Evolutionary conservation across 257 asterid genomes (phyloP), one percentile per base, ranked within the genome.

Genomic region (Solanum clarkiae): DNA sequence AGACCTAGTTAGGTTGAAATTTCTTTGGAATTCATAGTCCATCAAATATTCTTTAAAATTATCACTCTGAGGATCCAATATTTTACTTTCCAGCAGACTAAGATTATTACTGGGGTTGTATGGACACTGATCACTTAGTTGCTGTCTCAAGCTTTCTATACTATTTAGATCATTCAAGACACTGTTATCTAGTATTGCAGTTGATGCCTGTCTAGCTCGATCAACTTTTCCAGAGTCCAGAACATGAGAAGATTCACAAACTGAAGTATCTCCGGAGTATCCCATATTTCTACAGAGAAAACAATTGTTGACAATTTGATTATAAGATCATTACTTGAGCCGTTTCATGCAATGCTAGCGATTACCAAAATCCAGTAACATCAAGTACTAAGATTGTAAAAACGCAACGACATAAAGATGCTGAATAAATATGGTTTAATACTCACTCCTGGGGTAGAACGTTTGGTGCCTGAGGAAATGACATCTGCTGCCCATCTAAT

Each of bases 1-100:
- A 56, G 94, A 89, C 85, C 94, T 88, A n/a, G 89, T 91, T 47
- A 90, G 91, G 56, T 91, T 93, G 75, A 91, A 93, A 84, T 89
- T 94, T n/a, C 87, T 90, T 22, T 86, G 91, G n/a, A 90, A 75
- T 85, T 86, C 93, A 89, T 90, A 92, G 80, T 89, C 93, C 86
- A 90, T 86, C 87, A 85, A 54, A 81, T 86, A 86, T 16, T 86
- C 92, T 80, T 88, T 93, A 65, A 92, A 91, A 85, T 81, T 89
- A 18, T 92, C 97, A 87, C 88, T 87, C 6, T 82, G 88, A 42
- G 91, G 88, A 32, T 90, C 95, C 88, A 90, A 53, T 54, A 65
- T 84, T 54, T 68, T 88, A 80, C 91, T 60, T 75, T 92, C 93
- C 15, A 92, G 91, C 20, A 90, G 89, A 80, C 88, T 88, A 69